Percentiles rank a stretch among this genome's conserved stretches.
These are phyloP conservation scores for Aureobasidium leucospermi DNA, from an alignment of 2,329 filamentous ascomycete genomes.

Conservation along the genomic window DNA sequence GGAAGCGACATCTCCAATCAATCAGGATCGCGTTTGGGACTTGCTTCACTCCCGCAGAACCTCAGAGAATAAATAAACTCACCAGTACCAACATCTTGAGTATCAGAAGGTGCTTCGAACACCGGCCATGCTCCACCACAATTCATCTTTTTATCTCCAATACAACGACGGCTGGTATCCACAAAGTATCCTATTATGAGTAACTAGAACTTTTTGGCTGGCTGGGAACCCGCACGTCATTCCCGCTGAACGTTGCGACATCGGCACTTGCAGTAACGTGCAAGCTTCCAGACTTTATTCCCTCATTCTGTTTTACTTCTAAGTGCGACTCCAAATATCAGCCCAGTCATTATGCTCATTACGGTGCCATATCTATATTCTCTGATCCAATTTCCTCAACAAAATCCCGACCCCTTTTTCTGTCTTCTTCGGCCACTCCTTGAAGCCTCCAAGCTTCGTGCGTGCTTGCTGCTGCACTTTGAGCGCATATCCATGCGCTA, in stretches of 20 bases:
- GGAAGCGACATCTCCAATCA: background rate
- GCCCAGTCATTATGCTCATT: background rate
- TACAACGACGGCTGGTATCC: background rate
- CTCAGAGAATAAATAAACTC: background rate
- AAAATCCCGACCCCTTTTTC: slow-evolving; percentile 56
- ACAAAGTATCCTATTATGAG: background rate
- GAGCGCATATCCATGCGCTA: slow-evolving; percentile 31
- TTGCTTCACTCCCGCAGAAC: background rate
- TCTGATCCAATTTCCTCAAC: slow-evolving; percentile 62
- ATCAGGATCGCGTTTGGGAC: background rate
- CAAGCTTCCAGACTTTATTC: too few relatives aligned
- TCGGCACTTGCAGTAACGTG: background rate
- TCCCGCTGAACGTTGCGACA: slow-evolving; percentile 3
- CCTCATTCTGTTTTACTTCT: too few relatives aligned
- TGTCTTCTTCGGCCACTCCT: slow-evolving; percentile 57
- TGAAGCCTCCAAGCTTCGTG: slow-evolving; percentile 37
- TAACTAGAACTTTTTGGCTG: background rate
- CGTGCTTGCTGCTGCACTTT: slow-evolving; percentile 21
- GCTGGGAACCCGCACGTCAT: slow-evolving; percentile 5
- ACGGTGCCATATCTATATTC: background rate
- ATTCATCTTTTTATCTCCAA: slow-evolving; percentile 9
- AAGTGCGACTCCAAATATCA: too few relatives aligned
- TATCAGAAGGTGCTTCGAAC: background rate
- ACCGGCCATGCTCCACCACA: slow-evolving; percentile 4
- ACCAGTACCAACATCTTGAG: slow-evolving; percentile 1